Evolutionary conservation across 1,284 basidiomycete species (phyloP).

Genomic region (Puccinia triticina): DNA sequence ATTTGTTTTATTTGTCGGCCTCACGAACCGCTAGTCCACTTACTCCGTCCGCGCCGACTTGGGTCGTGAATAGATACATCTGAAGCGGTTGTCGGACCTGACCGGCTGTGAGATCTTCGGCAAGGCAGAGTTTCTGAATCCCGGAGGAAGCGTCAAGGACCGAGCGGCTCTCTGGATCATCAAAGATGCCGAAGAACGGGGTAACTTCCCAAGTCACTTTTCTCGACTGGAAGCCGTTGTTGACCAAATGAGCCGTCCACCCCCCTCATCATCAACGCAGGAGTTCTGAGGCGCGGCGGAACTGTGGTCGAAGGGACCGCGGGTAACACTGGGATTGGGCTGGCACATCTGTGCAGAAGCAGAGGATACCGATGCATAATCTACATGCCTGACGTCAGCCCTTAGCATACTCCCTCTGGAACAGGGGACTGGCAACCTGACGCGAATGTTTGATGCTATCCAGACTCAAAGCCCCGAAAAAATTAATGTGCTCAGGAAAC

Average conservation of each 20-base stretch:
- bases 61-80: conserved; percentile 64
- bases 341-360: conserved; percentile 60
- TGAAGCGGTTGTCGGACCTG: conserved; percentile 74
- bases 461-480: conserved; percentile 60
- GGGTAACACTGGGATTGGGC: conserved; percentile 61
- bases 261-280: conserved; percentile 22
- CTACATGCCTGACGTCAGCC: conserved; percentile 59
- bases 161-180: conserved; percentile 90
- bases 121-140: conserved; percentile 98
- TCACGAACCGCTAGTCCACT: neutral
- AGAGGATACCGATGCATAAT: conserved; percentile 61
- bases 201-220: conserved; percentile 65
- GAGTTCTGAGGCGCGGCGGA: conserved; percentile 59
- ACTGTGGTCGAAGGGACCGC: conserved; percentile 61
- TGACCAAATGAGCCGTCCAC: neutral
- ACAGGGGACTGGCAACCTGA: neutral
- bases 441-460: too few relatives aligned
- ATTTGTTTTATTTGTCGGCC: neutral
- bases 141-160: conserved; percentile 98
- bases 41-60: neutral
- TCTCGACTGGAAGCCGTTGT: neutral
- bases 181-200: conserved; percentile 82
- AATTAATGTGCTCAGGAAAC: conserved; percentile 60
- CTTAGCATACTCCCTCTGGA: neutral
- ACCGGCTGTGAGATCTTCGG: conserved; percentile 87